These are phyloP conservation scores for Fraxinus nigra DNA, from an alignment of 305 asterid species.

Conservation along the genomic window DNA sequence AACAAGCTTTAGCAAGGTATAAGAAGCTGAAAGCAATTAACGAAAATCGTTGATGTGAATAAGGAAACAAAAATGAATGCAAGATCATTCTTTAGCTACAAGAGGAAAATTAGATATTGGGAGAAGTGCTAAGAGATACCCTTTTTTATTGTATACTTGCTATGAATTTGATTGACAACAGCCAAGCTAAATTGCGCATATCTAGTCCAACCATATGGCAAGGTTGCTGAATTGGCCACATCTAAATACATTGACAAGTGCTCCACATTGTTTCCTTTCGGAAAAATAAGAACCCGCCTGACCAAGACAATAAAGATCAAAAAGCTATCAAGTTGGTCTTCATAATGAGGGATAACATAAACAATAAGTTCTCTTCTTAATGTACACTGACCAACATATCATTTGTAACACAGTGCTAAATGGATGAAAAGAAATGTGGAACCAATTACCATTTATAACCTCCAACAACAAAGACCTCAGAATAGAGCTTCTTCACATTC, in stretches of 20 bases:
- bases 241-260: constrained; percentile 76
- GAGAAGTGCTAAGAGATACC: constrained; percentile 39
- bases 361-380: not conserved
- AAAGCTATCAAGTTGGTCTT: constrained; percentile 11
- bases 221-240: constrained; percentile 68
- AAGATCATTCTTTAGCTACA: not conserved
- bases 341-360: not conserved
- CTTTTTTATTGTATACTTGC: constrained; percentile 57
- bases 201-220: constrained; percentile 89
- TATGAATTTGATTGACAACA: constrained; percentile 66
- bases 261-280: constrained; percentile 84
- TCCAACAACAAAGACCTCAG: constrained; percentile 78
- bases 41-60: not conserved
- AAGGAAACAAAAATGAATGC: not conserved
- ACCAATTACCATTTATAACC: constrained; percentile 71
- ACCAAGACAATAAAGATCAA: constrained; percentile 27
- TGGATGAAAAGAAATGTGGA: not conserved
- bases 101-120: constrained; percentile 3
- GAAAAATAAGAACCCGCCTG: constrained; percentile 92
- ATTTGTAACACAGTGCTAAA: not conserved
- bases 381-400: constrained; percentile 8
- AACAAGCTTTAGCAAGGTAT: not conserved
- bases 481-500: constrained; percentile 74
- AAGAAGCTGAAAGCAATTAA: not conserved
- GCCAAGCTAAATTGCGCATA: constrained; percentile 90